Evolutionary conservation across 306 rosid species (phyloP), one percentile per base, ranked within the genome.

Genomic region (Casuarina glauca): DNA sequence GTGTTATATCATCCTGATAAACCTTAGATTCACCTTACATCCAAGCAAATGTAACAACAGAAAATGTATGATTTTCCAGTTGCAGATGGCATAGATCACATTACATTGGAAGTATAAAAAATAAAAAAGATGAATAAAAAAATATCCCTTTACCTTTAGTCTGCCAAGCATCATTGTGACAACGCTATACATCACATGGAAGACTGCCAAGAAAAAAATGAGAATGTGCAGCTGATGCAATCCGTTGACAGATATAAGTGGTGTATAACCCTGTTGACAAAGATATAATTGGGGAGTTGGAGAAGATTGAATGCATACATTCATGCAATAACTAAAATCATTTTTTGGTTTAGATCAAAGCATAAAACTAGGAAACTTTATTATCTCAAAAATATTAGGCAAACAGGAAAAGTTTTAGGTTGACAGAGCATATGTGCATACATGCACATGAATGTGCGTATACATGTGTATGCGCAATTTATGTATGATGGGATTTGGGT

Each of bases 101-200:
- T 75, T 73, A 12, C 52, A 15, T 54, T 64, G 57, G 42, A 74
- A 78, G 58, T 69, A 75, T 43, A 67, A 3, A 41, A 49, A 60
- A 68, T 20, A 35, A 75, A 26, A 12, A 45, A 17, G 26, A 4
- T 38, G 53, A 20, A 12, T 39, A 13, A 26, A 3, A 53, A 53
- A 20, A 63, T 52, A 16, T 32, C 41, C 4, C 6, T 60, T 10
- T 72, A 96, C 99, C 98, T 96, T 96, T 44, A 96, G 87, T 82
- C 98, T 93, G 73, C 99, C 99, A 19, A 96, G 99, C 89, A 96
- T 86, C 99, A 96, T 96, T 68, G 98, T 93, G 86, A 93, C 73
- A 72, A 90, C 91, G 77, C 97, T 96, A 84, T 89, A 96, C 61
- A 88, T 17, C 74, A 96, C 98, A 26, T 96, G 99, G 81, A 96